Percentiles rank a stretch among this genome's conserved stretches.
Conservation (phyloP, 2,329 filamentous ascomycete species). For the Pseudocercospora musae region DNA sequence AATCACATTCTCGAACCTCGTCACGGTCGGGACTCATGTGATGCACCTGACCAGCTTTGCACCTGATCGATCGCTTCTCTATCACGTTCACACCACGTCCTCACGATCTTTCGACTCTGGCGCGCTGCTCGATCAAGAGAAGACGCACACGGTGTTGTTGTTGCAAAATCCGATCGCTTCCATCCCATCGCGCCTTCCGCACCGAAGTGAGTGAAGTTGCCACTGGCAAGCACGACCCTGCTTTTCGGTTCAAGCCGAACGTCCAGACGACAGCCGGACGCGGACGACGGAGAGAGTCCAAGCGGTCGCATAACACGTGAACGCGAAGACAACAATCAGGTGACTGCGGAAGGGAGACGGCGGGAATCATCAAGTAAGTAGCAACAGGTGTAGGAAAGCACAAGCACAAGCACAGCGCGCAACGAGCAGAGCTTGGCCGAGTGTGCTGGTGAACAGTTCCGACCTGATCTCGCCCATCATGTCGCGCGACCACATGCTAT, state of each 20-base stretch:
- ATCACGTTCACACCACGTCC: neutral
- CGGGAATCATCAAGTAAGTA: neutral
- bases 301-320: neutral
- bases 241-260: neutral
- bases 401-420: neutral
- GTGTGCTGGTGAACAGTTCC: no score
- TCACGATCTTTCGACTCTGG: neutral
- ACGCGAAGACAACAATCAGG: neutral
- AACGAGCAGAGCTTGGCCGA: neutral
- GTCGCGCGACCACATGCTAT: neutral
- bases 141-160: neutral
- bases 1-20: neutral
- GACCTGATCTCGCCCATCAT: no score
- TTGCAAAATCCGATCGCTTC: neutral
- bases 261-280: no score
- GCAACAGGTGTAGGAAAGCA: neutral
- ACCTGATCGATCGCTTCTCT: neutral
- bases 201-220: neutral
- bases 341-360: neutral
- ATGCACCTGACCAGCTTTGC: neutral
- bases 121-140: neutral
- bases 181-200: neutral
- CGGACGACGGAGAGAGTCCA: no score
- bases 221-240: neutral
- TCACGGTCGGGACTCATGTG: neutral